Evolutionary conservation across 768 basidiomycete species (phyloP), one percentile per base, ranked within the genome.

Genomic region (Pluteus cervinus): DNA sequence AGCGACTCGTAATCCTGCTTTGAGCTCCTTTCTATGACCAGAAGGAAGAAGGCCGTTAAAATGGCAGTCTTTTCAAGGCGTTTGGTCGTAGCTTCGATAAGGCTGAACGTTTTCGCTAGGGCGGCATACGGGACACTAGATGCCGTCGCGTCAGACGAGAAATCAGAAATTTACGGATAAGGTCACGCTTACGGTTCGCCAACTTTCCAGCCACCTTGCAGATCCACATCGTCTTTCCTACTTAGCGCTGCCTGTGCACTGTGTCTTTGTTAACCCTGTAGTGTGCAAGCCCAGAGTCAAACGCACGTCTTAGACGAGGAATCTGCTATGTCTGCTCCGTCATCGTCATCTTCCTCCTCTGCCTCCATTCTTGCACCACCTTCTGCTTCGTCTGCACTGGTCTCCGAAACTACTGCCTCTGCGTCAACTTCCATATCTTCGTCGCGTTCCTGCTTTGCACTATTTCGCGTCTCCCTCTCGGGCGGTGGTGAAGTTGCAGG

Each of bases 41-140:
- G 79, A 4, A 92, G 62, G 29, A 99, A 67, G 57, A 98, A 92
- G 0, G 84, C 71, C 0, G 92, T 98, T 7, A 99, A 74, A 43
- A 91, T 68, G 1, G 88, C 75, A 3, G 78, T 87, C 58, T 98
- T 99, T 58, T 96, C 92, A 31, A 96, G 62, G 14, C 96, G 85
- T 53, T 97, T 98, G 1, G 92, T 97, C 7, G 96, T 99, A 4
- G 79, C 77, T 58, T 96, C 93, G 44, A 99, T 98, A 21, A 86
- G 62, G 12, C 80, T 72, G 55, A 98, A 98, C 0, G 85, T 77
- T 47, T 89, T 83, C 7, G 91, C 79, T 24, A 99, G 73, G 5
- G 96, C 89, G 12, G 89, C 85, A 54, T 99, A 99, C 0, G 96
- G 96, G 8, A 97, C 85, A 3, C 93, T 97, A 36, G 11, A 4